Evolutionary conservation across 179 eudicot genomes (phyloP).

Genomic region (Amaranthus tricolor): DNA sequence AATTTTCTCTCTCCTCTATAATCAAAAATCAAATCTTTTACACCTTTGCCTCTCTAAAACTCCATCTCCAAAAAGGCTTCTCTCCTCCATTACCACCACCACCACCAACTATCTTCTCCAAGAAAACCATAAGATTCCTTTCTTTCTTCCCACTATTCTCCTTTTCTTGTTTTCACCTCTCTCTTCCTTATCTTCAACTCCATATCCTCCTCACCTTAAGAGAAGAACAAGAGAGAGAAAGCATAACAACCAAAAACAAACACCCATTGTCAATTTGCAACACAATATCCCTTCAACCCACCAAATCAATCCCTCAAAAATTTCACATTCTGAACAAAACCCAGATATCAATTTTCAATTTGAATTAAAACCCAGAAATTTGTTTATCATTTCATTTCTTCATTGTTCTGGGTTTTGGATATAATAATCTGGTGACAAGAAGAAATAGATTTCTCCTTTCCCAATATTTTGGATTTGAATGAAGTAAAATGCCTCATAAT

Average conservation of each 20-base stretch:
- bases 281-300: slow-evolving; percentile 10
- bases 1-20: slow-evolving; percentile 22
- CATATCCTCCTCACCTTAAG: slow-evolving; percentile 13
- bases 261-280: not conserved
- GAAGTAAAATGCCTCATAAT: slow-evolving; percentile 39
- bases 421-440: not conserved
- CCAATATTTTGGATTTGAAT: slow-evolving; percentile 12
- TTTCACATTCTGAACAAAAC: slow-evolving; percentile 32
- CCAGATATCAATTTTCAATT: slow-evolving; percentile 32
- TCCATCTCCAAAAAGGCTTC: slow-evolving; percentile 14
- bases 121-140: slow-evolving; percentile 43
- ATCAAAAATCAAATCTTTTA: slow-evolving; percentile 24
- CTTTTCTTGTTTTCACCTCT: not conserved
- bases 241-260: not conserved
- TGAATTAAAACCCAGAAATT: slow-evolving; percentile 28
- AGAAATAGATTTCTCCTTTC: not conserved
- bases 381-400: not conserved
- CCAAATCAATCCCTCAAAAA: slow-evolving; percentile 11
- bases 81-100: slow-evolving; percentile 11
- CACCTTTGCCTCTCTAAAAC: slow-evolving; percentile 22
- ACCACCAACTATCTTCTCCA: slow-evolving; percentile 30
- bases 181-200: slow-evolving; percentile 24
- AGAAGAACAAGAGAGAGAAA: slow-evolving; percentile 17
- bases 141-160: not conserved
- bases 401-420: not conserved